Evolutionary conservation across 163 green algal genomes (phyloP), one percentile per base, ranked within the genome.

Genomic region (Scenedesmus sp.): DNA sequence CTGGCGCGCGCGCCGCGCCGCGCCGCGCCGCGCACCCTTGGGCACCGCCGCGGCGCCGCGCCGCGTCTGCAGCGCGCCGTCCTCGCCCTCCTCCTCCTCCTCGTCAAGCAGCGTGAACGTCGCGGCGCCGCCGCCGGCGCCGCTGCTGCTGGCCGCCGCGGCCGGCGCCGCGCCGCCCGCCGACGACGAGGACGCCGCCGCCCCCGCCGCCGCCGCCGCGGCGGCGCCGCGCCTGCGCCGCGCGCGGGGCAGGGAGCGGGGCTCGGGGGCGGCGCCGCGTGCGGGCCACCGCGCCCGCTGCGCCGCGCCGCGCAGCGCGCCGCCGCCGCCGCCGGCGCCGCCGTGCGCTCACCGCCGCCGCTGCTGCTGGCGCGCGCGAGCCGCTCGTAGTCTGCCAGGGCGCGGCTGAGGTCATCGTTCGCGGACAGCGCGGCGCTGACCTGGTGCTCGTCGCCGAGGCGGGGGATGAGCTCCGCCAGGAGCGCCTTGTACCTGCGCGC

Each of bases 81-180:
- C 66, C 2, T 67, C 54, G n/a, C 66, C 66, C 24, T 77, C 67
- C 11, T 77, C 69, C 39, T 77, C 69, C 33, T 77, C 69, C 20
- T 77, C 69, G 29, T 57, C 69, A 9, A 77, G 69, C n/a, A 67
- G 53, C 3, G 54, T 67, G 54, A 67, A 67, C 14, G 14, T 51
- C 24, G 51, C 67, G 64, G 67, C 67, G 54, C n/a, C n/a, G n/a
- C n/a, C n/a, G n/a, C n/a, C n/a, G n/a, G n/a, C n/a, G n/a, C n/a
- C n/a, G n/a, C n/a, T n/a, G n/a, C n/a, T n/a, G n/a, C n/a, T n/a
- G n/a, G n/a, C n/a, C n/a, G n/a, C n/a, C n/a, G n/a, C n/a, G n/a
- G n/a, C n/a, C n/a, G n/a, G n/a, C n/a, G 39, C 39, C 39, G 39
- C 39, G 7, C 10, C 7, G 7, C 39, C 6, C 39, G 10, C 7